These are phyloP conservation scores for Clonostachys solani DNA, from an alignment of 2,329 filamentous ascomycete genomes.

Conservation along the genomic window DNA sequence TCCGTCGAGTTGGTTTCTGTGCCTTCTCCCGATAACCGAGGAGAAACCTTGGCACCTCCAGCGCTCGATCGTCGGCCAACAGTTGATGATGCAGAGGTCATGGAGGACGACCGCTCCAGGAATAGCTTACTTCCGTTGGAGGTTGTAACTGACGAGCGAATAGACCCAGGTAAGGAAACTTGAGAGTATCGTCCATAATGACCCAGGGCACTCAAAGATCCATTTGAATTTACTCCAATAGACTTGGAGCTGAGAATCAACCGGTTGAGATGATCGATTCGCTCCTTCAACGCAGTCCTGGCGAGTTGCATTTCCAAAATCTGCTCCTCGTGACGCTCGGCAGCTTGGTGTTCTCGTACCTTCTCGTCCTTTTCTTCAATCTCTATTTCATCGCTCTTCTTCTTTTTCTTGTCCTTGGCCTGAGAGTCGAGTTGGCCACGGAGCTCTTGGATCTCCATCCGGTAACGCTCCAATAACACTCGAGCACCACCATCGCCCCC, in stretches of 20 bases:
- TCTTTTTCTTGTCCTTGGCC: conserved; percentile 61
- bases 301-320: conserved; percentile 98
- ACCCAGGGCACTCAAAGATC: conserved; percentile 65
- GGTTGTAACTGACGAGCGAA: conserved; percentile 66
- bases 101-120: conserved; percentile 62
- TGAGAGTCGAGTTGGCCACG: conserved; percentile 79
- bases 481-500: conserved; percentile 82
- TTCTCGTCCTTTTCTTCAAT: conserved; percentile 67
- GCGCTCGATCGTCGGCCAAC: conserved; percentile 49
- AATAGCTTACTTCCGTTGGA: conserved; percentile 47
- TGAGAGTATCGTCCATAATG: conserved; percentile 60
- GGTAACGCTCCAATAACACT: conserved; percentile 86
- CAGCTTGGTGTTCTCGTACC: conserved; percentile 71
- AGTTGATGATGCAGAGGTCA: conserved; percentile 59
- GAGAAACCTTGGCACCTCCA: conserved; percentile 32
- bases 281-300: conserved; percentile 90
- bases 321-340: conserved; percentile 89
- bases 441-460: conserved; percentile 85
- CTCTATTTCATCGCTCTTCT: conserved; percentile 34
- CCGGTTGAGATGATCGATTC: conserved; percentile 94
- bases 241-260: conserved; percentile 95
- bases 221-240: conserved; percentile 81
- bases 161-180: conserved; percentile 47
- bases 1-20: conserved; percentile 47
- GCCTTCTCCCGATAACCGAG: conserved; percentile 23